Conservation (phyloP, 768 basidiomycete genomes). For the Termitomyces sp. region DNA sequence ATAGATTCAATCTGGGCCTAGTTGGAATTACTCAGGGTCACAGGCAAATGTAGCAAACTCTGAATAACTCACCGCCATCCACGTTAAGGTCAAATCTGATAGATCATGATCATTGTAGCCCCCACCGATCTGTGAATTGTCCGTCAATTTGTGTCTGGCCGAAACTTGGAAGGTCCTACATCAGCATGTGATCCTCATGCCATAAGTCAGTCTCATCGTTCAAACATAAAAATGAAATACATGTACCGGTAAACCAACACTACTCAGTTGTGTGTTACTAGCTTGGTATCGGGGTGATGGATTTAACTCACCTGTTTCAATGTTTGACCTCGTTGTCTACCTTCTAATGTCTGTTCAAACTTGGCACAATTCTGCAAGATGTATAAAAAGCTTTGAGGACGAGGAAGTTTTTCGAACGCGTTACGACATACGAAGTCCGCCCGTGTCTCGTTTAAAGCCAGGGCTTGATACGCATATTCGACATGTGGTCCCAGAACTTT, state of each 20-base stretch:
- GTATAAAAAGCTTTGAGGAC: background rate
- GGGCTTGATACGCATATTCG: slow-evolving; percentile 62
- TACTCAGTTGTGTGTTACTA: slow-evolving; percentile 19
- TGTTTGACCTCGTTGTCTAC: slow-evolving; percentile 51
- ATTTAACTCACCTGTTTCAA: slow-evolving; percentile 52
- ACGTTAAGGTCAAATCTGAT: slow-evolving; percentile 57
- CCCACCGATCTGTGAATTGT: slow-evolving; percentile 54
- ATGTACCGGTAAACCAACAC: slow-evolving; percentile 70
- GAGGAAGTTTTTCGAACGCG: background rate
- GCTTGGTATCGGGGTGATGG: background rate
- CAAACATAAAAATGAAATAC: slow-evolving; percentile 13
- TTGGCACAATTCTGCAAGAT: slow-evolving; percentile 47
- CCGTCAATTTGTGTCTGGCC: background rate
- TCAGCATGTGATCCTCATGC: slow-evolving; percentile 37
- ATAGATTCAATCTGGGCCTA: slow-evolving; percentile 57
- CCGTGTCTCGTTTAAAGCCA: slow-evolving; percentile 66
- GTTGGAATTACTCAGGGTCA: slow-evolving; percentile 3
- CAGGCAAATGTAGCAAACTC: background rate
- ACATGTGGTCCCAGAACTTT: slow-evolving; percentile 58
- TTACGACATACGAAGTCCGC: slow-evolving; percentile 57
- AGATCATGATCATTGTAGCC: slow-evolving; percentile 68
- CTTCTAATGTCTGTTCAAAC: slow-evolving; percentile 55
- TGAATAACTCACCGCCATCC: slow-evolving; percentile 54
- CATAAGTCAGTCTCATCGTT: background rate
- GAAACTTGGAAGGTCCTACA: slow-evolving; percentile 19